A percentile compares a stretch with the other conserved stretches of the same genome.
Evolutionary conservation across 352 stramenopile genomes (phyloP).

Genomic region (Phytophthora crassamura): DNA sequence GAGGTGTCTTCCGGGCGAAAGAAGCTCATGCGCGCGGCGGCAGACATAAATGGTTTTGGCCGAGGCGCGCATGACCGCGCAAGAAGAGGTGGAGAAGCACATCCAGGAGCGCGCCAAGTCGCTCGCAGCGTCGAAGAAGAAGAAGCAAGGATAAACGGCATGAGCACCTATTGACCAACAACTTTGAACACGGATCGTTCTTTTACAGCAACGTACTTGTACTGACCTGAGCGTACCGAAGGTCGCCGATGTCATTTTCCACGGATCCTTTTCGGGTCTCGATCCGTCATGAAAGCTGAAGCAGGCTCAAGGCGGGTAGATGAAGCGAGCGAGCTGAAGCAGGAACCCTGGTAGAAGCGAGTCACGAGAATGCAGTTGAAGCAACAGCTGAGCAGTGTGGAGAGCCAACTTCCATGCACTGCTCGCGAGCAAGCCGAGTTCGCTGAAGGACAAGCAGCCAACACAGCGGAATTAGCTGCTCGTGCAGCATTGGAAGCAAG

Average conservation of each 20-base stretch:
- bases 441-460: slow-evolving; percentile 48
- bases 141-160: slow-evolving; percentile 55
- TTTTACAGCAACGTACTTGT: neutral
- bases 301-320: slow-evolving; percentile 5
- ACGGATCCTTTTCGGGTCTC: too few species aligned
- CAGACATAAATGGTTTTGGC: slow-evolving; percentile 64
- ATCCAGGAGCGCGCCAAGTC: slow-evolving; percentile 68
- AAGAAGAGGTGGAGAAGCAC: slow-evolving; percentile 73
- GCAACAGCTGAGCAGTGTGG: neutral
- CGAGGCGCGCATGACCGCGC: slow-evolving; percentile 67
- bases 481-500: slow-evolving; percentile 60
- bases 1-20: too few species aligned
- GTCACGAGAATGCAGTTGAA: neutral
- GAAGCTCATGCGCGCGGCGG: slow-evolving; percentile 5
- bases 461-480: slow-evolving; percentile 58
- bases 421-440: slow-evolving; percentile 22
- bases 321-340: slow-evolving; percentile 8
- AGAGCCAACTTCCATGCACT: neutral
- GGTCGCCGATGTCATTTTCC: neutral
- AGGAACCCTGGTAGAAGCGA: neutral
- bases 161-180: too few species aligned
- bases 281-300: too few species aligned
- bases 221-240: neutral
- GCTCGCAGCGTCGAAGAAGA: slow-evolving; percentile 72
- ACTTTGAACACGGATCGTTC: slow-evolving; percentile 17